Evolutionary conservation across 129 eudicot genomes (phyloP).

Genomic region (Calendula officinalis): DNA sequence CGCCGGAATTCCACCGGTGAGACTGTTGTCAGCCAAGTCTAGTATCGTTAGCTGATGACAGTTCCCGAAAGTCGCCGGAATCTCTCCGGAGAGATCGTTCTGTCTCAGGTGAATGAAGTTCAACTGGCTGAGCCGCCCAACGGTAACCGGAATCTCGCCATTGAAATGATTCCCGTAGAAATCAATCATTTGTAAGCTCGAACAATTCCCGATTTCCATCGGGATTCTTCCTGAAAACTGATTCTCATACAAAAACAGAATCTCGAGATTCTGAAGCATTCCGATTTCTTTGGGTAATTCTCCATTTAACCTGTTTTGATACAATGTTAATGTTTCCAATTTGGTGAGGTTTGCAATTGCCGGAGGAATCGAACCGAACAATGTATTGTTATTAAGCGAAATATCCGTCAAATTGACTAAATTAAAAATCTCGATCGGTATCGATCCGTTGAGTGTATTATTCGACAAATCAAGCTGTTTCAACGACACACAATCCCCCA

Average conservation of each 20-base stretch:
- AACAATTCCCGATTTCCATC: constrained; percentile 78
- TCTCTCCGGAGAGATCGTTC: constrained; percentile 68
- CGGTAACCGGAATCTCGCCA: constrained; percentile 57
- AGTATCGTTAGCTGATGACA: constrained; percentile 61
- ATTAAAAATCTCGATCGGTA: constrained; percentile 56
- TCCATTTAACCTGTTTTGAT: constrained; percentile 59
- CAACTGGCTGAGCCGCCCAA: constrained; percentile 64
- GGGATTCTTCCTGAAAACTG: constrained; percentile 81
- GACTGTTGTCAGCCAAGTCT: constrained; percentile 76
- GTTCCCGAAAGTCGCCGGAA: constrained; percentile 73
- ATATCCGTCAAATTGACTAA: constrained; percentile 62
- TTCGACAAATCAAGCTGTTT: constrained; percentile 76
- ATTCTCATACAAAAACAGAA: constrained; percentile 59
- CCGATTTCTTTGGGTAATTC: constrained; percentile 74
- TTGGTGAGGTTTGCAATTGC: constrained; percentile 56
- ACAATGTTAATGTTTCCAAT: constrained; percentile 63
- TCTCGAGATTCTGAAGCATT: constrained; percentile 56
- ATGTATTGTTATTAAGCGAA: constrained; percentile 62
- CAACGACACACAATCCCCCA: constrained; percentile 48
- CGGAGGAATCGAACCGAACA: constrained; percentile 60
- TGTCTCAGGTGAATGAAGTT: constrained; percentile 70
- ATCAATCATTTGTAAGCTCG: constrained; percentile 81
- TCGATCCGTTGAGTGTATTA: constrained; percentile 65
- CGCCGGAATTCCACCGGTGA: constrained; percentile 69
- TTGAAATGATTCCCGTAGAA: constrained; percentile 71